Base-by-base conservation (phyloP, 352 stramenopile species). In the Pythium pyrilobum region DNA sequence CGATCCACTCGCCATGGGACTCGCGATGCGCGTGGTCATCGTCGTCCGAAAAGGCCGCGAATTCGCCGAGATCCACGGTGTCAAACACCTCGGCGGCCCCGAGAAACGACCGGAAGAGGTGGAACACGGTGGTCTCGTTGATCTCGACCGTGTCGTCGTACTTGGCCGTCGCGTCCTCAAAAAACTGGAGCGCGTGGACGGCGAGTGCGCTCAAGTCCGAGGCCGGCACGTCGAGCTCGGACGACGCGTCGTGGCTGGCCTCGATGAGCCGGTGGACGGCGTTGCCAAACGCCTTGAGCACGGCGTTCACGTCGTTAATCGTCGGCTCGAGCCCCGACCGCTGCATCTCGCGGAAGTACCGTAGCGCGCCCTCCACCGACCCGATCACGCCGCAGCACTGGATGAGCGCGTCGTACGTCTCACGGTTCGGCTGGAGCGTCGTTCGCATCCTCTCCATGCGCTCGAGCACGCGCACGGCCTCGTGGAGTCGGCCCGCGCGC, bases 21-120 rank as follows among this genome's bases (percentile, higher is more conserved):
- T 70, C 56, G 31, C 21, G 27, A 21, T 20, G 31, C 10, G 62
- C 40, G 38, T 61, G 42, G 0, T 66, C 55, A 16, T 72, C 59
- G 1, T 60, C 55, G 1, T 16, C 34, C 5, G 32, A 33, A 29
- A 64, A 46, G 1, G 21, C 47, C 18, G 53, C 25, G 15, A 64
- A 64, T 5, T 58, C 56, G 15, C 27, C 15, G 2, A 55, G 16
- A 31, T 64, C 56, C 21, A 64, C 37, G 12, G 44, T 28, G 12
- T 64, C 56, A 28, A 57, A 38, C 4, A 41, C 50, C 7, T 77
- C 66, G 4, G 74, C 59, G 1, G 78, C 79, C 6, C 63, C 67
- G 25, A 71, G 44, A 54, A 86, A 87, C 5, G 78, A 50, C 1
- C 74, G 58, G 10, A 66, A 60, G 2, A 66, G 32, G 59, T 87